A percentile compares a stretch with the other conserved stretches of the same genome.
phyloP scores from a whole-genome alignment of 352 stramenopile genomes.

The Thraustochytrium striatum region DNA sequence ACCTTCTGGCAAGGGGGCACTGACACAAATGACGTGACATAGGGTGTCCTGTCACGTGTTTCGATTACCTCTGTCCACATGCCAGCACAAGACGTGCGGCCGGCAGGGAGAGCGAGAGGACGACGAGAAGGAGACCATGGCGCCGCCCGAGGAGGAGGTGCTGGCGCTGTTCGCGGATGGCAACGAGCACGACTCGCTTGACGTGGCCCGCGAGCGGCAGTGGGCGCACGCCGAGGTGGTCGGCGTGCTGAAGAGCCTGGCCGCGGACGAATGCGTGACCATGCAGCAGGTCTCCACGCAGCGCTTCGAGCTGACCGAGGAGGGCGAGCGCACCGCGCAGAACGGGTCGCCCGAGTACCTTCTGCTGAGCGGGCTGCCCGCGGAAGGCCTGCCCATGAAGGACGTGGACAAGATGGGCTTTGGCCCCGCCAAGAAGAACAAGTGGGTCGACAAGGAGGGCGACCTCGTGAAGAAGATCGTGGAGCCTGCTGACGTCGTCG shows the following conservation, averaged over 20 bases:
- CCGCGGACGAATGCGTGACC: slow-evolving; percentile 83
- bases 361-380: slow-evolving; percentile 73
- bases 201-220: slow-evolving; percentile 45
- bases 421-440: slow-evolving; percentile 95
- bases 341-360: slow-evolving; percentile 66
- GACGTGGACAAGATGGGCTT: slow-evolving; percentile 84
- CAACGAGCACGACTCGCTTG: slow-evolving; percentile 21
- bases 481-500: slow-evolving; percentile 38
- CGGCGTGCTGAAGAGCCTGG: slow-evolving; percentile 90
- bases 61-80: too few relatives aligned
- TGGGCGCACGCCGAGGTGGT: slow-evolving; percentile 87
- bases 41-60: too few relatives aligned
- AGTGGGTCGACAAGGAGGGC: slow-evolving; percentile 91
- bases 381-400: slow-evolving; percentile 63
- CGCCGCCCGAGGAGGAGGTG: neutral
- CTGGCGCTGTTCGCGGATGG: neutral
- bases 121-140: neutral
- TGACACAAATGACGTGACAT: too few relatives aligned
- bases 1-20: too few relatives aligned
- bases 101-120: too few relatives aligned
- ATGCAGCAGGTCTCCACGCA: slow-evolving; percentile 70
- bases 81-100: too few relatives aligned
- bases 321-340: slow-evolving; percentile 71
- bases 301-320: slow-evolving; percentile 86
- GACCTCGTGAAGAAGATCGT: slow-evolving; percentile 70